A percentile compares a stretch with the other conserved stretches of the same genome.
Evolutionary conservation across 1,284 basidiomycete genomes (phyloP).

Genomic region (Paramarasmius palmivorus): DNA sequence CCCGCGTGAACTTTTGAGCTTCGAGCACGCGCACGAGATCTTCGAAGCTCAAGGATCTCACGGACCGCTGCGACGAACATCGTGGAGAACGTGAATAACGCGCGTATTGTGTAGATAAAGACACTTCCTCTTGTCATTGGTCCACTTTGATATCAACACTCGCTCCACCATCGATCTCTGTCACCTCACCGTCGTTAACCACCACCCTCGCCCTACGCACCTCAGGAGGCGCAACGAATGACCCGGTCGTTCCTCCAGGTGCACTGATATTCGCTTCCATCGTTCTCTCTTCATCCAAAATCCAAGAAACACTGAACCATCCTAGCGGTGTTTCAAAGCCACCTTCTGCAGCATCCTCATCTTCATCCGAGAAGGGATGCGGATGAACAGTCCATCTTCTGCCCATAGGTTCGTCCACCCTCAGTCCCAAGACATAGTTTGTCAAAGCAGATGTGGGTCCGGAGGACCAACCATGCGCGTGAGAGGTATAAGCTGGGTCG

Average conservation of each 20-base stretch:
- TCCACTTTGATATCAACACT: no score
- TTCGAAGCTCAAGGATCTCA: no score
- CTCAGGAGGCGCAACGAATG: constrained; percentile 3
- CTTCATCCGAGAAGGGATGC: constrained; percentile 26
- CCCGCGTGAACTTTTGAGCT: no score
- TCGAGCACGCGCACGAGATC: no score
- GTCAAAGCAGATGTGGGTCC: constrained; percentile 29
- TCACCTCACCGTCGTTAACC: no score
- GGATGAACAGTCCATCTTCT: constrained; percentile 39
- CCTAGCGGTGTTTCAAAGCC: constrained; percentile 47
- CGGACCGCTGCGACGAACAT: no score
- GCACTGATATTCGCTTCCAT: constrained; percentile 12
- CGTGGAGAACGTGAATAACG: no score
- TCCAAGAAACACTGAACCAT: constrained; percentile 43
- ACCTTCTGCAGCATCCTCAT: constrained; percentile 36
- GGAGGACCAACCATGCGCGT: constrained; percentile 27
- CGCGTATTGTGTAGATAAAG: no score
- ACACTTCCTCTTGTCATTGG: no score
- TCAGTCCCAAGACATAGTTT: constrained; percentile 26
- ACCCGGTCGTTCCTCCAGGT: constrained; percentile 17
- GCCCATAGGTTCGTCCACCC: constrained; percentile 22
- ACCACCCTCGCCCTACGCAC: no score
- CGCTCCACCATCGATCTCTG: no score
- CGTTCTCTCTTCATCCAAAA: constrained; percentile 4
- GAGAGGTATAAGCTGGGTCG: constrained; percentile 41